These are phyloP conservation scores for Candida palmyrensis DNA, from an alignment of 805 yeast species.

Conservation along the genomic window DNA sequence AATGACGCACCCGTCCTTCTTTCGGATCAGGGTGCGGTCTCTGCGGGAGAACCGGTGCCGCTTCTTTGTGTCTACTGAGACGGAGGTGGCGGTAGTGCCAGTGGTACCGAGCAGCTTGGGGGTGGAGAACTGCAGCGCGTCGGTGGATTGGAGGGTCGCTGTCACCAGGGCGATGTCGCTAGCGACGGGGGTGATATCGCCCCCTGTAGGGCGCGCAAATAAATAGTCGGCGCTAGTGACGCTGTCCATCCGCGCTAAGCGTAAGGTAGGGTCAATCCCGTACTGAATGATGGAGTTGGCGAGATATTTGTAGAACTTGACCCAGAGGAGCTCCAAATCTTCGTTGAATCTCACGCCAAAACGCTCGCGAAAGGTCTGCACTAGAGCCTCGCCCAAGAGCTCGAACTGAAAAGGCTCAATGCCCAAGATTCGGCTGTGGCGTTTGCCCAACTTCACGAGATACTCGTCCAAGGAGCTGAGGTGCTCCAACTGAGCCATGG, in stretches of 20 bases:
- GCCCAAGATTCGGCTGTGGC: conserved; percentile 71
- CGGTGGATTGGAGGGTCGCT: too few species aligned
- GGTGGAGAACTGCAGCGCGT: too few species aligned
- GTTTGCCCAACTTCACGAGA: conserved; percentile 59
- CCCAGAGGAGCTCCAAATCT: conserved; percentile 67
- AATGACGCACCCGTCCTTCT: too few species aligned
- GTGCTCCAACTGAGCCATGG: conserved; percentile 60
- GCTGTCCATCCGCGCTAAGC: conserved; percentile 8
- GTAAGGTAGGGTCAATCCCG: conserved; percentile 47
- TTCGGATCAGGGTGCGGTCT: too few species aligned
- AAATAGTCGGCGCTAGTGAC: background rate
- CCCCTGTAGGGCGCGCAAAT: too few species aligned
- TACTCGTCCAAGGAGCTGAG: conserved; percentile 54
- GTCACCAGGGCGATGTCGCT: too few species aligned
- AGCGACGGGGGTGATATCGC: too few species aligned
- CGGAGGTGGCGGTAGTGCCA: too few species aligned
- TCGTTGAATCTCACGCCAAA: conserved; percentile 48
- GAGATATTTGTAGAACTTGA: conserved; percentile 60
- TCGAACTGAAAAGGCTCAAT: conserved; percentile 66
- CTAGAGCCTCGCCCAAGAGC: conserved; percentile 67
- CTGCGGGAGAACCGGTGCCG: too few species aligned
- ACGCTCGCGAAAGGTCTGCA: conserved; percentile 64
- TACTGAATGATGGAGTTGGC: conserved; percentile 63
- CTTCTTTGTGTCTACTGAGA: too few species aligned
- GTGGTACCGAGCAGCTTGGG: too few species aligned